Percentiles rank a stretch among this genome's conserved stretches.
Conservation (phyloP, 2,329 filamentous ascomycete species). For the Parafenestella ontariensis region DNA sequence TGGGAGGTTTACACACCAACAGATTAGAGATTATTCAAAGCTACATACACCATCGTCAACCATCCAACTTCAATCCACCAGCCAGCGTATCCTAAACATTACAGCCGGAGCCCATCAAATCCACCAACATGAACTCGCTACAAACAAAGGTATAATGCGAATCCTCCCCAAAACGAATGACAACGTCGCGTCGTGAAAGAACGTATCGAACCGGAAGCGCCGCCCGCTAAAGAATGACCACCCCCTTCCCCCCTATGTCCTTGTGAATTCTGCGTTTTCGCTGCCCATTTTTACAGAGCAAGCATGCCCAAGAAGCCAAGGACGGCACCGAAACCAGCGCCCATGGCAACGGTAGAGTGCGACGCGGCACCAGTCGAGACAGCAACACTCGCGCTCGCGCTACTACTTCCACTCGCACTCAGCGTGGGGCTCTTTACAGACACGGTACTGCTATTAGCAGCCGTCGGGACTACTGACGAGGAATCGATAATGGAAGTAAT, state of each 20-base stretch:
- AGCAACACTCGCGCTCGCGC: constrained; percentile 7
- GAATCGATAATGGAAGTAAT: constrained; percentile 6
- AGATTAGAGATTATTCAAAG: constrained; percentile 9
- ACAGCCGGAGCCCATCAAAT: constrained; percentile 20
- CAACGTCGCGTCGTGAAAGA: constrained; percentile 44
- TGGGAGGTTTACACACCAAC: not conserved
- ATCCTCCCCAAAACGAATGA: constrained; percentile 30
- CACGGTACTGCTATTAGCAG: constrained; percentile 3
- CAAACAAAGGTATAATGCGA: constrained; percentile 27
- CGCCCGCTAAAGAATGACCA: constrained; percentile 26
- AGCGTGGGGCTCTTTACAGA: constrained; percentile 17
- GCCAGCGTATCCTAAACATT: constrained; percentile 21
- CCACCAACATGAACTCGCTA: constrained; percentile 3
- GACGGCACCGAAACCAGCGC: constrained; percentile 50
- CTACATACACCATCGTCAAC: constrained; percentile 2
- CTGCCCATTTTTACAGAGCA: constrained; percentile 47
- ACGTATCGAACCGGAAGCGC: constrained; percentile 35
- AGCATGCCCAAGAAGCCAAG: constrained; percentile 53
- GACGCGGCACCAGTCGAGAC: constrained; percentile 39
- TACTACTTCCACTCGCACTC: constrained; percentile 6
- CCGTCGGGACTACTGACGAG: not conserved
- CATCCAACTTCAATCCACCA: constrained; percentile 2
- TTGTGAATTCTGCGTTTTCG: not conserved
- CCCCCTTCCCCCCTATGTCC: constrained; percentile 3
- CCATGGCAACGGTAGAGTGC: constrained; percentile 47